Evolutionary conservation across 768 basidiomycete species (phyloP).

Genomic region (Panaeolus cyanescens): DNA sequence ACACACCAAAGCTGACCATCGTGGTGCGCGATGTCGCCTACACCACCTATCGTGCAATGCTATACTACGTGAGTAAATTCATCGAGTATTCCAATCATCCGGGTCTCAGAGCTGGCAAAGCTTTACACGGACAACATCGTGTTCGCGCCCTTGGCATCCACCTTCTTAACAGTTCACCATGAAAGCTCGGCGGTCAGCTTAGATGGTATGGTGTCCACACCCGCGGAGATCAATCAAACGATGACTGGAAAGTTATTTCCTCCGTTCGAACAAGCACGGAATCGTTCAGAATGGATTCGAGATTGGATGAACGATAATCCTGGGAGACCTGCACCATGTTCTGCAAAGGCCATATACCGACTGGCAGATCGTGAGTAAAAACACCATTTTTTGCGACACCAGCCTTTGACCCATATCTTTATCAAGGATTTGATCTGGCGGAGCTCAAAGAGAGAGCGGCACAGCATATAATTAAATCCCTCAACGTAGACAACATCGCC

Average conservation of each 20-base stretch:
- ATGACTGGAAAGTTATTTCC: slow-evolving; percentile 18
- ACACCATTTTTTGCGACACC: not conserved
- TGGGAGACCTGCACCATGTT: slow-evolving; percentile 67
- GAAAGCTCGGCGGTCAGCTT: slow-evolving; percentile 26
- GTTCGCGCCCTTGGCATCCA: slow-evolving; percentile 83
- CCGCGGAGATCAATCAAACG: slow-evolving; percentile 30
- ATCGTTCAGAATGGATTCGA: slow-evolving; percentile 67
- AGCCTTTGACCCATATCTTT: not conserved
- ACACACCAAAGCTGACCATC: slow-evolving; percentile 27
- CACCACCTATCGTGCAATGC: slow-evolving; percentile 43
- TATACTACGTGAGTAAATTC: slow-evolving; percentile 69
- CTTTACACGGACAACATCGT: slow-evolving; percentile 84
- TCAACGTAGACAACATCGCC: slow-evolving; percentile 80
- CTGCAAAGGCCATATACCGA: slow-evolving; percentile 82
- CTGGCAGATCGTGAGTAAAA: slow-evolving; percentile 73
- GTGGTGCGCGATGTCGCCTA: slow-evolving; percentile 55
- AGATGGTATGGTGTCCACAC: slow-evolving; percentile 24
- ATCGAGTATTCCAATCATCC: not conserved
- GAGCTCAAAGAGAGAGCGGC: slow-evolving; percentile 72
- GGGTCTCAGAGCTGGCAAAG: slow-evolving; percentile 35
- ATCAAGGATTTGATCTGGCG: slow-evolving; percentile 65
- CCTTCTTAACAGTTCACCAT: slow-evolving; percentile 41
- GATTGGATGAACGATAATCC: slow-evolving; percentile 67
- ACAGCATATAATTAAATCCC: slow-evolving; percentile 74
- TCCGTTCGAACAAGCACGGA: slow-evolving; percentile 24